phyloP scores from a whole-genome alignment of 306 rosid species.

The Inga oerstediana region DNA sequence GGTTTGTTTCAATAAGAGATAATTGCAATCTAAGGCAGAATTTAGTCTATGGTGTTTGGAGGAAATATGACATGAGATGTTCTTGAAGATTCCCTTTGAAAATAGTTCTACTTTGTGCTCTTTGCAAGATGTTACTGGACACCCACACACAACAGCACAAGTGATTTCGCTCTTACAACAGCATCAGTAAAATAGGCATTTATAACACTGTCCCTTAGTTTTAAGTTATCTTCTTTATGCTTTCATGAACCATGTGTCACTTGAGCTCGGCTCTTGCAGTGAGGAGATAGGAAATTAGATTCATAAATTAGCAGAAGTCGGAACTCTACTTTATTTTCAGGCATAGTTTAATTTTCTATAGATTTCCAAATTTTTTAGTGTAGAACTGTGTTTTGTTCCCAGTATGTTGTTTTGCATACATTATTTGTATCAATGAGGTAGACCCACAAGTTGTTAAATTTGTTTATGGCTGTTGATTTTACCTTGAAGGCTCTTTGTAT shows the following conservation, averaged over 20 bases:
- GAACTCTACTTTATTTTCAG: constrained; percentile 12
- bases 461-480: not conserved
- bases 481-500: not conserved
- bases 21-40: no score
- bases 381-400: not conserved
- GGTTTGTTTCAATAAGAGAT: no score
- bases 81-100: no score
- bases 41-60: no score
- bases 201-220: not conserved
- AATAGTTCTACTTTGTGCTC: no score
- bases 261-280: constrained; percentile 43
- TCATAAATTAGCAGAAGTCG: not conserved
- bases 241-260: not conserved
- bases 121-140: not conserved
- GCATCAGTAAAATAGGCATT: not conserved
- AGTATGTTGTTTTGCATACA: not conserved
- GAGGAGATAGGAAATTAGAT: constrained; percentile 75
- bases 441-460: not conserved
- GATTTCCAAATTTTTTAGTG: constrained; percentile 9
- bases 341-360: not conserved
- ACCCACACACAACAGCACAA: not conserved
- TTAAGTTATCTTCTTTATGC: not conserved
- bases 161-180: not conserved
- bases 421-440: not conserved
- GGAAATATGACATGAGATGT: no score